Conservation (phyloP, 305 asterid genomes). For the Nicotiana rustica region DNA sequence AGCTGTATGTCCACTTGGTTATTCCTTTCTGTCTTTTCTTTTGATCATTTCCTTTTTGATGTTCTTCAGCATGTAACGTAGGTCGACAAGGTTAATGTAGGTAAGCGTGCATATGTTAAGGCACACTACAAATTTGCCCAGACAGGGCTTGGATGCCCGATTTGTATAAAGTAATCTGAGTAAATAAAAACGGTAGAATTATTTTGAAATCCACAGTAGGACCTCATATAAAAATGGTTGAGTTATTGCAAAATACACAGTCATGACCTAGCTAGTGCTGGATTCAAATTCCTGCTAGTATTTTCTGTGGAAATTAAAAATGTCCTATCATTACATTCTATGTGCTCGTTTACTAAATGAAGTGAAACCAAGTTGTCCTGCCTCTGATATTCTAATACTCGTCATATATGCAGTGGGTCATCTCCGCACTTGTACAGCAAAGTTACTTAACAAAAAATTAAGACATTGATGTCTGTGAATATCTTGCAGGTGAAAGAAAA, state of each 20-base stretch:
- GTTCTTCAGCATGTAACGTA: background rate
- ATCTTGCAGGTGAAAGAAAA: slow-evolving; percentile 84
- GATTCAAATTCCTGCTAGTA: background rate
- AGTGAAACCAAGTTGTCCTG: slow-evolving; percentile 21
- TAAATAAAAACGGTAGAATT: background rate
- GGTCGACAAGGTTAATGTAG: background rate
- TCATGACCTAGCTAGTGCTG: background rate
- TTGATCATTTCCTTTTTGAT: slow-evolving; percentile 15
- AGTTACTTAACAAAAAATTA: background rate
- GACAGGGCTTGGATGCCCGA: background rate
- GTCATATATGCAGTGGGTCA: slow-evolving; percentile 9
- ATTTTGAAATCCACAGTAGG: background rate
- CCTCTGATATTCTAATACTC: slow-evolving; percentile 14
- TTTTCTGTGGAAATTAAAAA: background rate
- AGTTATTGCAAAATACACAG: background rate
- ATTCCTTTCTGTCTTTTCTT: slow-evolving; percentile 35
- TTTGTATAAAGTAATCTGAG: slow-evolving; percentile 19
- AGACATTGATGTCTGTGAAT: slow-evolving; percentile 34
- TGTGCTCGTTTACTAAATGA: slow-evolving; percentile 23
- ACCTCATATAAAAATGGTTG: slow-evolving; percentile 19
- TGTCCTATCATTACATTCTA: slow-evolving; percentile 6
- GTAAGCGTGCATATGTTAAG: slow-evolving; percentile 27
- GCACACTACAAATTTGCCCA: background rate
- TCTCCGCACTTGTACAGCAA: slow-evolving; percentile 27
- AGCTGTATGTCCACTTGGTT: slow-evolving; percentile 67